Conservation (phyloP, 768 basidiomycete genomes). For the Daedaleopsis sinensis region DNA sequence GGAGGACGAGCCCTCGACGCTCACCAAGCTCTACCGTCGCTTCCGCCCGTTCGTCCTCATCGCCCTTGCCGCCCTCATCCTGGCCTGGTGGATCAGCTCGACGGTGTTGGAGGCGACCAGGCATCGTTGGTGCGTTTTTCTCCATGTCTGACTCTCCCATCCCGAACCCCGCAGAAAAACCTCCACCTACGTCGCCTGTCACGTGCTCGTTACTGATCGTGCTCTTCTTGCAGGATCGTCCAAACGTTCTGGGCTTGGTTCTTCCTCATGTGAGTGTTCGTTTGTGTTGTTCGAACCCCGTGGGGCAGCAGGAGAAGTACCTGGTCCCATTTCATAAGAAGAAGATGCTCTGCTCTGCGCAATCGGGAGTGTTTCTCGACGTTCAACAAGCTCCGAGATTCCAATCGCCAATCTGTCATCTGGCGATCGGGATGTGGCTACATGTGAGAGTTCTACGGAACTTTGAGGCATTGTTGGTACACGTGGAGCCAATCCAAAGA, state of each 20-base stretch:
- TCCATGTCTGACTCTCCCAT: background rate
- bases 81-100: slow-evolving; percentile 87
- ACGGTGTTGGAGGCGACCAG: slow-evolving; percentile 70
- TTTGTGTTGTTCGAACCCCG: background rate
- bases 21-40: slow-evolving; percentile 15
- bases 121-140: slow-evolving; percentile 63
- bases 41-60: slow-evolving; percentile 44
- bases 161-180: too few species aligned
- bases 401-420: too few species aligned
- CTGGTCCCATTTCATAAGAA: too few species aligned
- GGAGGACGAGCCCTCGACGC: slow-evolving; percentile 20
- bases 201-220: slow-evolving; percentile 6
- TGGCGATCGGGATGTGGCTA: too few species aligned
- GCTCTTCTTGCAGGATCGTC: slow-evolving; percentile 57
- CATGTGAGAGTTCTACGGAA: background rate
- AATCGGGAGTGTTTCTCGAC: too few species aligned
- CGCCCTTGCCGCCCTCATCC: slow-evolving; percentile 59
- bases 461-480: too few species aligned
- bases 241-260: slow-evolving; percentile 85
- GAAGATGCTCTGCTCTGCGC: too few species aligned
- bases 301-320: too few species aligned
- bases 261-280: slow-evolving; percentile 62
- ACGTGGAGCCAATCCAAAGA: too few species aligned
- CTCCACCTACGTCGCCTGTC: background rate
- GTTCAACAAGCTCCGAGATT: too few species aligned